Base-by-base conservation (phyloP, 371 early-diverging fungal genomes). In the Mortierella sp. region DNA sequence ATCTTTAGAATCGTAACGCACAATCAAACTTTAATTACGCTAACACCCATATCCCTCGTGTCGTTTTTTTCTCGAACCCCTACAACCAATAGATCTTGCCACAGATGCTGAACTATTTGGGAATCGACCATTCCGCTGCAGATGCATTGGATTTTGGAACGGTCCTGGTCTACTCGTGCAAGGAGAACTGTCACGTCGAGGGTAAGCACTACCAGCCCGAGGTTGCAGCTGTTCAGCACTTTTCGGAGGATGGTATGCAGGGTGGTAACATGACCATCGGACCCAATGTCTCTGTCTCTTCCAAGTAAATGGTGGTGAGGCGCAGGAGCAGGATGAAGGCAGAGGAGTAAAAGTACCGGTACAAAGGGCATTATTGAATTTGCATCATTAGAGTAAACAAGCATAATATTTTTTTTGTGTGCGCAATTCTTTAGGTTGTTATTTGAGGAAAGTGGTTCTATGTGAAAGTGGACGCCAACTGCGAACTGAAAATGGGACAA, bases 81-180 rank as follows among this genome's bases (percentile, higher is more conserved):
- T 71, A 63, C 63, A 18, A 51, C 6, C 29, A n/a, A 3, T 87
- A 94, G 94, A 90, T 95, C 55, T 91, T 97, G 91, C 96, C 97
- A 1, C 97, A 97, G 46, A 88, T 99, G 60, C 90, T 99, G 72
- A 95, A 94, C 79, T 91, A 93, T 76, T 87, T 99, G 43, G 88
- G 90, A n/a, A 91, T 97, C n/a, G 94, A 97, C 78, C 92, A 96
- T 75, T 88, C 90, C 4, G 92, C 92, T 27, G 78, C 90, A 0
- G 92, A 95, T 81, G 93, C 97, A 4, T 83, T 98, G 51, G 99
- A 99, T 86, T 99, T 96, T 95, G 99, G 99, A 1, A 96, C 97
- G 0, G 88, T 98, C 14, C 90, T 96, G 29, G 88, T 98, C 12
- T 98, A 96, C 86, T 91, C 98, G 11, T 99, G 99, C 88, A 92